A percentile compares a stretch with the other conserved stretches of the same genome.
Conservation (phyloP, 768 basidiomycete species). For the Postia placenta region DNA sequence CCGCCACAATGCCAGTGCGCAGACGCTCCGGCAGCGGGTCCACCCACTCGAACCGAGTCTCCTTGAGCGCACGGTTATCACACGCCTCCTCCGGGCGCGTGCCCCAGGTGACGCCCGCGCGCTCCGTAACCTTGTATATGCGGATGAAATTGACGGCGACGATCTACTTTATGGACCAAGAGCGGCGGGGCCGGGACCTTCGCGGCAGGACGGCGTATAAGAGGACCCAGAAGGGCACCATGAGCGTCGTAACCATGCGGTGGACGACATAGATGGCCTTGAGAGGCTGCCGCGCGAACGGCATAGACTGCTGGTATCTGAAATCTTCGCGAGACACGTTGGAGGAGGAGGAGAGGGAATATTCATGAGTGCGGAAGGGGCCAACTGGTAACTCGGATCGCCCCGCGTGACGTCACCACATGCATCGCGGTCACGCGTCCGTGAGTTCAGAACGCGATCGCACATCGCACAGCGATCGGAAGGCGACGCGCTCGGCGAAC, state of each 20-base stretch:
- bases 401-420: too few species aligned
- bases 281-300: slow-evolving; percentile 38
- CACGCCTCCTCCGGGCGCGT: slow-evolving; percentile 39
- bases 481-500: too few species aligned
- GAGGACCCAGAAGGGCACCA: slow-evolving; percentile 38
- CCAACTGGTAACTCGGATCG: too few species aligned
- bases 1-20: slow-evolving; percentile 37
- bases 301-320: slow-evolving; percentile 33
- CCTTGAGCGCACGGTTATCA: slow-evolving; percentile 26
- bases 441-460: too few species aligned
- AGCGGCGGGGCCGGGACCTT: slow-evolving; percentile 40
- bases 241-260: slow-evolving; percentile 41
- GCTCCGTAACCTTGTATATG: slow-evolving; percentile 47
- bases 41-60: slow-evolving; percentile 46
- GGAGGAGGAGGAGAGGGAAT: too few species aligned
- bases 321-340: not conserved
- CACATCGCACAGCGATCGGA: too few species aligned
- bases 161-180: slow-evolving; percentile 45
- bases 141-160: slow-evolving; percentile 47
- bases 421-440: too few species aligned
- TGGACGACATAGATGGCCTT: slow-evolving; percentile 43
- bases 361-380: too few species aligned
- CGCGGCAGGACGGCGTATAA: slow-evolving; percentile 40
- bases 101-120: slow-evolving; percentile 50
- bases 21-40: slow-evolving; percentile 34